Percentiles rank a stretch among this genome's conserved stretches.
These are phyloP conservation scores for Clavispora fructus DNA, from an alignment of 805 yeast genomes.

Conservation along the genomic window DNA sequence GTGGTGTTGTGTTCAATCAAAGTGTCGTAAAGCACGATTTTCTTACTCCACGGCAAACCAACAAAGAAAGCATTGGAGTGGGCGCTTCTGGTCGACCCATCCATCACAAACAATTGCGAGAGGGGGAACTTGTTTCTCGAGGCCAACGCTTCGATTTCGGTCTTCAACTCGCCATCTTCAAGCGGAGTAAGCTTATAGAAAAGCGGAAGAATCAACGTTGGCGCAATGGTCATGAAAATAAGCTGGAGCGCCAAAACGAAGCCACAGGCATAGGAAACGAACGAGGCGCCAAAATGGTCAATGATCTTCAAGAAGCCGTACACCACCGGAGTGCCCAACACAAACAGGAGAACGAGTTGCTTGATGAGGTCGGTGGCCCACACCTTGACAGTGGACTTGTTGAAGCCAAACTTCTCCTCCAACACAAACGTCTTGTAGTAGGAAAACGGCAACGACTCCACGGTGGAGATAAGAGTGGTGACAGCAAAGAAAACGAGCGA, in stretches of 20 bases:
- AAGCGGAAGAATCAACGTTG: constrained; percentile 84
- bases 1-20: constrained; percentile 73
- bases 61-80: constrained; percentile 96
- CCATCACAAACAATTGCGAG: constrained; percentile 79
- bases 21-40: constrained; percentile 91
- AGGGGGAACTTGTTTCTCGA: constrained; percentile 75
- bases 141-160: constrained; percentile 78
- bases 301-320: constrained; percentile 77
- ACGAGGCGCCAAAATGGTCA: constrained; percentile 71
- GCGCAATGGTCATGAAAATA: constrained; percentile 68
- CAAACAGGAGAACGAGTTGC: constrained; percentile 45
- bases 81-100: constrained; percentile 94
- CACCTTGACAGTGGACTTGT: constrained; percentile 68
- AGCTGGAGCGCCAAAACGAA: constrained; percentile 70
- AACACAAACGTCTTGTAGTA: constrained; percentile 80
- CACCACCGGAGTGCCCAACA: constrained; percentile 66
- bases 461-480: constrained; percentile 45
- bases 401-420: constrained; percentile 91
- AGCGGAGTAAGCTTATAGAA: constrained; percentile 90
- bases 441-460: constrained; percentile 61
- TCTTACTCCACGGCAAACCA: constrained; percentile 96
- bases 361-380: constrained; percentile 76
- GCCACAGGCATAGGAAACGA: constrained; percentile 73
- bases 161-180: constrained; percentile 82
- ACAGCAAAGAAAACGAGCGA: constrained; percentile 59